Percentiles rank a stretch among this genome's conserved stretches.
Conservation (phyloP, 1,284 basidiomycete species). For the Trichosporon coremiiforme region DNA sequence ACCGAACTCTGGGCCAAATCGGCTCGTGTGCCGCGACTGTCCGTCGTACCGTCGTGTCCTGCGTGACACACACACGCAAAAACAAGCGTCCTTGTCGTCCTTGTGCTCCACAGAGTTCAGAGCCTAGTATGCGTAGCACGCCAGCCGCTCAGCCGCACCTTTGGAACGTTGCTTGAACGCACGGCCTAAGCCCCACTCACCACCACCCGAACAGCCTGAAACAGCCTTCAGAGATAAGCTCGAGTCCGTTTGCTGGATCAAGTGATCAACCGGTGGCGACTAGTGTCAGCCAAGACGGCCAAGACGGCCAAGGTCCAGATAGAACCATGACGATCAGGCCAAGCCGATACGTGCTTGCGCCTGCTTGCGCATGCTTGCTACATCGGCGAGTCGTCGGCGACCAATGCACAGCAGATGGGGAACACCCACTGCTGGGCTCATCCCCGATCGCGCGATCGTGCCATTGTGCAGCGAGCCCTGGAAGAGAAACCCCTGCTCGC, state of each 20-base stretch:
- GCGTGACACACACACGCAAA: not conserved
- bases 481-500: too few species aligned
- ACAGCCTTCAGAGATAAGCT: not conserved
- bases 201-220: not conserved
- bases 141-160: not conserved
- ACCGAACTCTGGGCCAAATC: not conserved
- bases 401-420: not conserved
- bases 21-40: not conserved
- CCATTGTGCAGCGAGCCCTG: not conserved
- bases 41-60: not conserved
- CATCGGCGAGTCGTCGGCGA: too few species aligned
- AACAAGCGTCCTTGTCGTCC: not conserved
- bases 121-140: not conserved
- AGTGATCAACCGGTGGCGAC: not conserved
- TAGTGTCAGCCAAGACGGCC: not conserved
- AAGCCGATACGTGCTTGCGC: not conserved
- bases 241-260: too few species aligned
- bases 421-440: not conserved
- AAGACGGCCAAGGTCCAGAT: not conserved
- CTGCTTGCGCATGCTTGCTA: too few species aligned
- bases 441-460: not conserved
- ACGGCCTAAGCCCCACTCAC: not conserved
- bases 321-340: not conserved
- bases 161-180: not conserved
- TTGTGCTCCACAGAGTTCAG: not conserved